Base-by-base conservation (phyloP, 108 stramenopile species). In the Cyclostephanos tholiformis region DNA sequence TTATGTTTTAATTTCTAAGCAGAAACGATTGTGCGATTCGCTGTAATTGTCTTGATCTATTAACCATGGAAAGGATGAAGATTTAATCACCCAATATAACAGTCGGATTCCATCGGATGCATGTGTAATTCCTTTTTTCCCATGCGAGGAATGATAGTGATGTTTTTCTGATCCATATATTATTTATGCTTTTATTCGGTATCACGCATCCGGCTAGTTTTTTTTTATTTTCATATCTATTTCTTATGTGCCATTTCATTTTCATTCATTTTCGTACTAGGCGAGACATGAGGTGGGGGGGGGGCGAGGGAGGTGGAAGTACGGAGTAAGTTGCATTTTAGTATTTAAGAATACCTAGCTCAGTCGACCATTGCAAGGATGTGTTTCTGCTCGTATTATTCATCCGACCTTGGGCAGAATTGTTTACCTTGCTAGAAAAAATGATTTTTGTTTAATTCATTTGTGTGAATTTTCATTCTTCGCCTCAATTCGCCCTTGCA, bases 1-100 rank as follows among this genome's bases (percentile, higher is more conserved):
- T 79, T 79, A 67, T 79, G 78, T 79, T 79, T 79, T 79, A 79
- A 79, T 73, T 79, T 79, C 78, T 79, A 68, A 79, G 78, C 78
- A 79, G 78, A 67, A 63, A n/a, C n/a, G n/a, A n/a, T n/a, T n/a
- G n/a, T n/a, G n/a, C n/a, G n/a, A n/a, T n/a, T n/a, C n/a, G n/a
- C n/a, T n/a, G n/a, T n/a, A n/a, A n/a, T n/a, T n/a, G n/a, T n/a
- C n/a, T n/a, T n/a, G n/a, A n/a, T n/a, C n/a, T n/a, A n/a, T 8
- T 51, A 27, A 1, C 7, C 23, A 52, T 64, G 70, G 69, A 69
- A 25, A 70, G 48, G 73, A 80, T 71, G 79, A 80, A 52, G 67
- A 52, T 38, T 32, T 4, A 74, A 69, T 70, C 72, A 74, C 72
- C 73, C 67, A 80, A 61, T 70, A 63, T 64, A 65, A 80, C 79